Base-by-base conservation (phyloP, 192 early-diverging fungal genomes). In the Coemansia furcata region DNA sequence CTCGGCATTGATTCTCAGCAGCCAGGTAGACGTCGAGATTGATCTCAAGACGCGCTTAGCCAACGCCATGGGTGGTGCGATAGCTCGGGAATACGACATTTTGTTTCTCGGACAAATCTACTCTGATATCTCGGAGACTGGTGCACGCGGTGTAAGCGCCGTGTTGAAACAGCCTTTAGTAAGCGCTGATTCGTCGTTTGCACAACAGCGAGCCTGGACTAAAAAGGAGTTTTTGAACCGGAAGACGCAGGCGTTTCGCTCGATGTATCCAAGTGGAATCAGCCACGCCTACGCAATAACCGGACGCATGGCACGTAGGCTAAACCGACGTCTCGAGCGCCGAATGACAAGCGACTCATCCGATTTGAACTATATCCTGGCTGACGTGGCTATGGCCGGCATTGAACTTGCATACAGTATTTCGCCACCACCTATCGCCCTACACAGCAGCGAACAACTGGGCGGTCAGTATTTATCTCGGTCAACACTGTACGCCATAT, bases 331-430 rank as follows among this genome's bases (percentile, higher is more conserved):
- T 4, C 23, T 73, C 33, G 9, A 23, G 52, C 59, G 17, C 23
- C 44, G 60, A 17, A 67, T 73, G 76, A 17, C 23, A 35, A 52
- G 33, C 3, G 68, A 67, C n/a, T 15, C 42, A 2, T 64, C 67
- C 39, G 65, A 66, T 26, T 60, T 78, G 33, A 68, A 79, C 35
- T 71, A 29, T 62, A 61, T 71, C 44, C n/a, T 79, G 50, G 72
- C 72, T 0, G 72, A 74, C 57, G 38, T 71, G 10, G 72, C 65
- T 6, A 68, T 68, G 62, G 60, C 59, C 12, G 71, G 71, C 2
- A 23, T 58, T 3, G 66, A 60, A 3, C 32, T 73, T 9, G 62
- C 64, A 9, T 74, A 60, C n/a, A 65, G 72, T 36, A 12, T 79
- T 19, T 67, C 77, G 35, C 77, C 77, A 12, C 72, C 77, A 11